Conservation (phyloP, 306 rosid genomes). For the Prinsepia uniflora region DNA sequence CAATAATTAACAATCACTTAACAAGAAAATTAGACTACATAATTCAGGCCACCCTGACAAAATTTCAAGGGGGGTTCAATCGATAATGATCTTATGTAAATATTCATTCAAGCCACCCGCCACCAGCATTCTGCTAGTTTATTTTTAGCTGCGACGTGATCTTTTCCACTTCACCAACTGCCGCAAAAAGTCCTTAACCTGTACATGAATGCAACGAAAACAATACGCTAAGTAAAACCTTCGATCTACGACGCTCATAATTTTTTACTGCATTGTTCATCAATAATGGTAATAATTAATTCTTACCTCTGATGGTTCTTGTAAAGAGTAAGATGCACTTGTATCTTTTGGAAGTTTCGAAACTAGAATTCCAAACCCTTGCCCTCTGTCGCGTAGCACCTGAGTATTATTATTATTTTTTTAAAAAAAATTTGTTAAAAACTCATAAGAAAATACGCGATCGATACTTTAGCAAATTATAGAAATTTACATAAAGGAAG, state of each 20-base stretch:
- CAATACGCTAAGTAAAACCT: background rate
- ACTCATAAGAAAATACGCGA: background rate
- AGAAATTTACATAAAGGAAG: background rate
- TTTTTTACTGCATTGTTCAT: too few relatives aligned
- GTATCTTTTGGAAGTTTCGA: constrained; percentile 83
- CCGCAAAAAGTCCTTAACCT: constrained; percentile 82
- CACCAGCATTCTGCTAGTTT: background rate
- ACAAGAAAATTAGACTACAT: constrained; percentile 24
- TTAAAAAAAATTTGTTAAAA: background rate
- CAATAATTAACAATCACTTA: constrained; percentile 8
- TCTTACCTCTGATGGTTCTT: constrained; percentile 85
- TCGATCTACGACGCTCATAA: too few relatives aligned
- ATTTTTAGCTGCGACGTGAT: constrained; percentile 24
- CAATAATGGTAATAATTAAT: too few relatives aligned
- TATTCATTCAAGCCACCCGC: background rate
- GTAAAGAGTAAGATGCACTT: constrained; percentile 69
- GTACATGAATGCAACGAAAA: constrained; percentile 7
- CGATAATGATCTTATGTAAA: background rate
- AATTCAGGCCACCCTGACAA: constrained; percentile 36
- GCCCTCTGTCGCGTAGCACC: constrained; percentile 66
- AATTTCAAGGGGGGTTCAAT: constrained; percentile 28
- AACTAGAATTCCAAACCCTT: constrained; percentile 89
- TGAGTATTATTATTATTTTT: constrained; percentile 9
- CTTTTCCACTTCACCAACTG: constrained; percentile 72
- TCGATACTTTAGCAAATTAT: background rate